Evolutionary conservation across 2,329 filamentous ascomycete genomes (phyloP), one percentile per base, ranked within the genome.

Genomic region (Beauveria sp.): DNA sequence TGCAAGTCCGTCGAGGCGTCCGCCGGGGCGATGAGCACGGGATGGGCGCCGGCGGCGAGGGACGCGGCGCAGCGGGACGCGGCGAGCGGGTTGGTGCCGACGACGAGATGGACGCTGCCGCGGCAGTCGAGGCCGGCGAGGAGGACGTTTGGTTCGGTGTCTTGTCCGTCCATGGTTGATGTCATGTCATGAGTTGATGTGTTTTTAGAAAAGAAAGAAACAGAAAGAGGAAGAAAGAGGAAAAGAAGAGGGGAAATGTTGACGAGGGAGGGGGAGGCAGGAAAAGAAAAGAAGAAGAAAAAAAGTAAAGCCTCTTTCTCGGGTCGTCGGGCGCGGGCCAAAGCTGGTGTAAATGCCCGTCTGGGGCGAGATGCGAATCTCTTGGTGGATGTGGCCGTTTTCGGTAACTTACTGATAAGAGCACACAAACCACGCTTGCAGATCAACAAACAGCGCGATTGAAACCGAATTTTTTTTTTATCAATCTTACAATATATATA

Each of bases 11-110:
- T 79, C 1, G 83, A 38, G 34, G 34, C 12, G 10, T 14, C 79
- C 60, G 83, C 82, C 0, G 91, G 88, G 3, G 91, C 86, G 69
- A 99, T 81, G 50, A 98, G 77, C 48, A 95, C 83, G 0, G 95
- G 91, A 52, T 75, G 84, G 55, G 95, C 95, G 68, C 93, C 93
- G 18, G 91, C 89, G 69, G 88, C 84, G 56, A 97, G 76, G 3
- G 91, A 93, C 70, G 91, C 90, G 14, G 83, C 78, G 76, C 90
- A 96, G 68, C 95, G 85, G 38, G 91, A 84, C 58, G 89, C 88
- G n/a, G 95, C 93, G 46, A 99, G 83, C 16, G 93, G 87, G 69
- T 93, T 95, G 40, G 88, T 87, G 63, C 95, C 95, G 65, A 98
- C 75, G 69, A 99, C 85, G 62, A 99, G 81, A 73, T 99, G 95